Evolutionary conservation across 2,329 filamentous ascomycete species (phyloP).

Genomic region (Aureobasidium sp.): DNA sequence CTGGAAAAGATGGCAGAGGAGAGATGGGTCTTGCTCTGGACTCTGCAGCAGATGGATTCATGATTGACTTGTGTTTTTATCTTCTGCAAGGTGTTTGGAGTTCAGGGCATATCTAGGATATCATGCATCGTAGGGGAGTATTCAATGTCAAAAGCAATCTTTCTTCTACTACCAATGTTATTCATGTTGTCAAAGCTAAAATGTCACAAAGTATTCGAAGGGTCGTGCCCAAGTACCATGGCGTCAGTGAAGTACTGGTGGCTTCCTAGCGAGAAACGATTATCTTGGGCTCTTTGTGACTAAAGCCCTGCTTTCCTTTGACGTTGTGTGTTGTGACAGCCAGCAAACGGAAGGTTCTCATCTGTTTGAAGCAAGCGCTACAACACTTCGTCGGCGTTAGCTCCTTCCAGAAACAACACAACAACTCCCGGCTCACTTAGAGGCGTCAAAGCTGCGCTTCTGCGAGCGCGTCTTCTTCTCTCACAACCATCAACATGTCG

Average conservation of each 20-base stretch:
- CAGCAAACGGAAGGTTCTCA: not conserved
- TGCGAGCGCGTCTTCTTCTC: not conserved
- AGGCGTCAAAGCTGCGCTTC: not conserved
- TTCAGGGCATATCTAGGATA: not conserved
- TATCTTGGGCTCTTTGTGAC: not conserved
- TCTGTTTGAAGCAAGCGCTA: not conserved
- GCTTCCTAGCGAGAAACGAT: not conserved
- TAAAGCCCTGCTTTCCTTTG: not conserved
- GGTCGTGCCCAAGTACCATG: not conserved
- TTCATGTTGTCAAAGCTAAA: not conserved
- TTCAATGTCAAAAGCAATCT: not conserved
- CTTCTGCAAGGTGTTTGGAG: conserved; percentile 11
- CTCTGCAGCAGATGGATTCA: conserved; percentile 82
- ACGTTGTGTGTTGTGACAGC: not conserved
- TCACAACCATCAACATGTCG: not conserved
- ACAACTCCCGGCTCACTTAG: not conserved
- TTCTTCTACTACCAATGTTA: not conserved
- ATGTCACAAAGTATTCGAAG: not conserved
- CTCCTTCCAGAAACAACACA: not conserved
- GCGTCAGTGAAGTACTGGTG: not conserved
- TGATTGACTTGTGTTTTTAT: not conserved
- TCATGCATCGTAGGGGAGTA: conserved; percentile 7
- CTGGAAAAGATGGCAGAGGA: conserved; percentile 88
- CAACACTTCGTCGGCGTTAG: not conserved
- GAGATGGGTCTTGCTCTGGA: conserved; percentile 91